Percentiles rank a stretch among this genome's conserved stretches.
phyloP scores from a whole-genome alignment of 148 eudicot species.

The Polygonum maritimum region DNA sequence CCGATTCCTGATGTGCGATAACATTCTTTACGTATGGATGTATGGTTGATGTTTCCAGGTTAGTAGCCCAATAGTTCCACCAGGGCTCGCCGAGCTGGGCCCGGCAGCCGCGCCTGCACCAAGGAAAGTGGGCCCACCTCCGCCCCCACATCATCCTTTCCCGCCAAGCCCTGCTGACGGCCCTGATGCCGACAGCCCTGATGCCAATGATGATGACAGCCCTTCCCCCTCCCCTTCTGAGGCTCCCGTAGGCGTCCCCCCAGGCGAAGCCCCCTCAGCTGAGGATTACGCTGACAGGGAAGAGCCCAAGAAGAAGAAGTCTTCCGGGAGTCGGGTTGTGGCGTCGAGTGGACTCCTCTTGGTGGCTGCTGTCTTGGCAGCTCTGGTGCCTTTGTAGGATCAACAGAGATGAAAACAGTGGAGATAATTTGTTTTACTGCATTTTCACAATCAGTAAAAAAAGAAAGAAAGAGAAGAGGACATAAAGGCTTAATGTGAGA shows the following conservation, averaged over 20 bases:
- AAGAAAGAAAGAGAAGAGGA: neutral
- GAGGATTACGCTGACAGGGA: neutral
- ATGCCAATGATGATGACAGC: neutral
- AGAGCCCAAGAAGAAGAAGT: neutral
- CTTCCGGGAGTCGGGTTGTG: neutral
- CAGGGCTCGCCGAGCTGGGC: neutral
- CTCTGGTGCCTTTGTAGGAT: neutral
- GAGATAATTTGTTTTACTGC: neutral
- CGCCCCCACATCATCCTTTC: neutral
- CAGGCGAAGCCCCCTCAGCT: neutral
- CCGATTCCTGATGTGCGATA: too few relatives aligned
- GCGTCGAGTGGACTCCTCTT: neutral
- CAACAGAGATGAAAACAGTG: neutral
- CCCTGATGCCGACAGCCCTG: neutral
- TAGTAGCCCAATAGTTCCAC: neutral
- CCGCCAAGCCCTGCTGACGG: neutral
- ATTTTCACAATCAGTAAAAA: too few relatives aligned
- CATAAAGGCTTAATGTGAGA: neutral
- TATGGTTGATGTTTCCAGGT: neutral
- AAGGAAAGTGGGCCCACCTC: constrained; percentile 7
- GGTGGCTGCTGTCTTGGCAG: neutral
- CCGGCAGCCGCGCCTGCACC: neutral
- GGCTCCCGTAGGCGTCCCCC: neutral
- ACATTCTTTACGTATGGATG: too few relatives aligned
- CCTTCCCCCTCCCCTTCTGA: neutral